Percentiles rank a stretch among this genome's conserved stretches.
Conservation (phyloP, 2,329 filamentous ascomycete species). For the Macroventuria anomochaeta region DNA sequence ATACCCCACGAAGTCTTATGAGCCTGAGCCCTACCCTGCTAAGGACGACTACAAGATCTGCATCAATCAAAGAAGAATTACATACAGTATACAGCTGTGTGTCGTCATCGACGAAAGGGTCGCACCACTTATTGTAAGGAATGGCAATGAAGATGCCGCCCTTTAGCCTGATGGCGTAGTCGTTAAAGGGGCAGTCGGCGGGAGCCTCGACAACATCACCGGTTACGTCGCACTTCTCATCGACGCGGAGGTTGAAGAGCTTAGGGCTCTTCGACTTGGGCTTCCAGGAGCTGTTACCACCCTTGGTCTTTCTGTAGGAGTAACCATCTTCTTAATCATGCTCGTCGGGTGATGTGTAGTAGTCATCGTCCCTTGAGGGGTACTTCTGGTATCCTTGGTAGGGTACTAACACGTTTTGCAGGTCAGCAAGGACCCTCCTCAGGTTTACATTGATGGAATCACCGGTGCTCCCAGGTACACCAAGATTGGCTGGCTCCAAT, state of each 20-base stretch:
- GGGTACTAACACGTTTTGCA: constrained; percentile 21
- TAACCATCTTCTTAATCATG: constrained; percentile 6
- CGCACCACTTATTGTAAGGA: constrained; percentile 39
- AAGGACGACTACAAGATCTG: no score
- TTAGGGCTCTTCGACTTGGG: constrained; percentile 34
- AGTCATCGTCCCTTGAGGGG: no score
- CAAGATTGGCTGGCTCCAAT: constrained; percentile 33
- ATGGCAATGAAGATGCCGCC: constrained; percentile 37
- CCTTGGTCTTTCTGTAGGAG: constrained; percentile 6
- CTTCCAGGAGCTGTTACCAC: constrained; percentile 19
- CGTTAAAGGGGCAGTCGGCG: constrained; percentile 22
- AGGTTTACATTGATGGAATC: constrained; percentile 33
- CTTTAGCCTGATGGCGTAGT: constrained; percentile 34
- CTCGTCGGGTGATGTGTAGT: no score
- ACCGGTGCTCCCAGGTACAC: constrained; percentile 35
- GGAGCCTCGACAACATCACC: not conserved
- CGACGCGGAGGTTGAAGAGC: constrained; percentile 34
- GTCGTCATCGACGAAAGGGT: constrained; percentile 37
- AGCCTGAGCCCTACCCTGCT: no score
- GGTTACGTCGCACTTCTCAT: constrained; percentile 22
- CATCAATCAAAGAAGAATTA: not conserved
- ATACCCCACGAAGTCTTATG: not conserved
- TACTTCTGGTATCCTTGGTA: no score
- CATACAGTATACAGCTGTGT: constrained; percentile 39
- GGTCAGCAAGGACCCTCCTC: constrained; percentile 39